Base-by-base conservation (phyloP, 805 yeast species). In the Candida anglica region DNA sequence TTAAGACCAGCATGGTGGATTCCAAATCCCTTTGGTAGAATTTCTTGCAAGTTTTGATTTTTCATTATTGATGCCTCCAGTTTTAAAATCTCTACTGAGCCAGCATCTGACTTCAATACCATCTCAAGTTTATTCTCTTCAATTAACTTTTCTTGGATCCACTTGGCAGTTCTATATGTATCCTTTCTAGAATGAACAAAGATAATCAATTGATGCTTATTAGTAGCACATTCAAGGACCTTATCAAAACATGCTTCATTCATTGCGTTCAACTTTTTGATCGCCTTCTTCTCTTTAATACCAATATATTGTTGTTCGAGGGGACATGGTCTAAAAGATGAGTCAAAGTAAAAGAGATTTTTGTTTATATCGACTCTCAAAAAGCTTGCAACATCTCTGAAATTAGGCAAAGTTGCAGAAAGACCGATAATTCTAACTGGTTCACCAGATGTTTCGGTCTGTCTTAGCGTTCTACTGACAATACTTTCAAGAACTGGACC, bases 131-230 rank as follows among this genome's bases (percentile, higher is more conserved):
- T 71, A 15, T 73, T 81, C 13, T 71, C 75, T 41, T 79, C 86
- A 1, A 61, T 43, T 18, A 86, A 63, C 43, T 74, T 77, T 19
- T 81, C 81, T 20, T 75, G 72, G 5, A 89, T 55, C 77, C 79
- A 81, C 27, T 71, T 71, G 0, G 96, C 96, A 0, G 96, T 84
- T 45, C 83, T 80, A 39, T 71, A 77, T 0, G 98, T 93, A 32
- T 91, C 98, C 49, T 87, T 89, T 46, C 98, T 69, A 0, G 96
- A 88, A 53, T 93, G 98, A 6, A 91, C 98, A 58, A 91, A 91
- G 1, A 91, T 75, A 39, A 91, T 86, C 2, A 86, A 75, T 55
- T 91, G 98, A 46, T 84, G 82, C 20, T 77, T 76, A 4, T 78
- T 77, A 2, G 68, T 67, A 16, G 60, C 44, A 35, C 77, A 70